phyloP scores from a whole-genome alignment of 2,329 filamentous ascomycete species.

The Cucurbitaria berberidis region DNA sequence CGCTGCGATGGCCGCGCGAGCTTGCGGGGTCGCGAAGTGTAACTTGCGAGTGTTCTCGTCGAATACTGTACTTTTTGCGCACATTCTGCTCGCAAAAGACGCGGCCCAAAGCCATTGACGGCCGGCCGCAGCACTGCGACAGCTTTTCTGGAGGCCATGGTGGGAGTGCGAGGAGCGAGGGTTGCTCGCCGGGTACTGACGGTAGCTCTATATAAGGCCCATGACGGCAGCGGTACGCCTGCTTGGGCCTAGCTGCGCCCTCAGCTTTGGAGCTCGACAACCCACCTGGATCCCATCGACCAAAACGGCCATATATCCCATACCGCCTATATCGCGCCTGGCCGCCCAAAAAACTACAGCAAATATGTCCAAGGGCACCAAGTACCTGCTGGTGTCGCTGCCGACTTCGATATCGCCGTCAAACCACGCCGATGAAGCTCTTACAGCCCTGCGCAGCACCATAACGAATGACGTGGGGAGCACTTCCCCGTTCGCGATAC shows the following conservation, averaged over 20 bases:
- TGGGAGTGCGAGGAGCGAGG: constrained; percentile 18
- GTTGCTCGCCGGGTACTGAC: constrained; percentile 20
- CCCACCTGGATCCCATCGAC: constrained; percentile 28
- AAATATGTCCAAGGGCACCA: constrained; percentile 57
- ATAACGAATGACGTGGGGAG: constrained; percentile 76
- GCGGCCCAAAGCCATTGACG: constrained; percentile 29
- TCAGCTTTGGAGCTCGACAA: constrained; percentile 24
- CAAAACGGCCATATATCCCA: constrained; percentile 26
- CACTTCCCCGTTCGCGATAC: constrained; percentile 79
- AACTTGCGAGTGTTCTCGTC: constrained; percentile 21
- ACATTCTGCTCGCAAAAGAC: constrained; percentile 18
- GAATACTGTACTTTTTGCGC: constrained; percentile 17
- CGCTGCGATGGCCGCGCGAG: constrained; percentile 20
- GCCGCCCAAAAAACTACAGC: constrained; percentile 19
- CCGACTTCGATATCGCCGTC: constrained; percentile 86
- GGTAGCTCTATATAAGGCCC: constrained; percentile 21
- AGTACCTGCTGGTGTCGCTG: constrained; percentile 88
- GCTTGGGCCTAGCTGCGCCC: constrained; percentile 16
- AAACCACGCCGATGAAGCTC: constrained; percentile 78
- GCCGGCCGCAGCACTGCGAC: constrained; percentile 31
- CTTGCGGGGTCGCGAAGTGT: constrained; percentile 35
- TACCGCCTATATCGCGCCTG: constrained; percentile 22
- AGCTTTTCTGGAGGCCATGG: constrained; percentile 41
- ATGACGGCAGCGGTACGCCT: constrained; percentile 26
- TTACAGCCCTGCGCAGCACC: constrained; percentile 75